Conservation (phyloP, 208 protist species). For the Acanthamoeba triangularis region DNA sequence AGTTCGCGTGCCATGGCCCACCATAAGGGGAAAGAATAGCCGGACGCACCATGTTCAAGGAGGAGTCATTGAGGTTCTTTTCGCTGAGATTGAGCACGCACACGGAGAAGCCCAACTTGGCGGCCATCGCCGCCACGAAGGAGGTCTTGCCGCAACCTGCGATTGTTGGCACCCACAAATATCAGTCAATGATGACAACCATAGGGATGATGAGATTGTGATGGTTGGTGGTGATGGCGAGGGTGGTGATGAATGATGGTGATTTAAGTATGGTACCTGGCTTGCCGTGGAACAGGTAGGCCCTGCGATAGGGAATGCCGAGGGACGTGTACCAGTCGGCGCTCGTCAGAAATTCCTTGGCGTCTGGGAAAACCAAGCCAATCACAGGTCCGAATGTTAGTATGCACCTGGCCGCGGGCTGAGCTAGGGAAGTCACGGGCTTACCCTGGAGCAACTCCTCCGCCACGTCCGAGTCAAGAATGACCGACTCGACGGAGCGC, state of each 20-base stretch:
- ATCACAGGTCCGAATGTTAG: neutral
- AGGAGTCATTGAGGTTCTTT: slow-evolving; percentile 60
- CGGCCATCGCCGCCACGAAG: slow-evolving; percentile 96
- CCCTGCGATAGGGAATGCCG: slow-evolving; percentile 97
- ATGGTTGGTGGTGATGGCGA: neutral
- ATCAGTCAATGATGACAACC: neutral
- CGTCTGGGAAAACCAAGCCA: slow-evolving; percentile 86
- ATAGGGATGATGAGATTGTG: neutral
- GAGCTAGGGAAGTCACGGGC: slow-evolving; percentile 12
- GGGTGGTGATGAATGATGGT: neutral
- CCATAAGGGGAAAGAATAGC: neutral
- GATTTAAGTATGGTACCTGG: slow-evolving; percentile 92
- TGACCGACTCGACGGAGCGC: slow-evolving; percentile 94
- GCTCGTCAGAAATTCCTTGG: slow-evolving; percentile 93
- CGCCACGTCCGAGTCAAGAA: slow-evolving; percentile 91
- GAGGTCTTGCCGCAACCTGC: slow-evolving; percentile 97
- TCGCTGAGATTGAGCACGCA: slow-evolving; percentile 92
- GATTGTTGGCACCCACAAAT: neutral
- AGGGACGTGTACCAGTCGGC: slow-evolving; percentile 95
- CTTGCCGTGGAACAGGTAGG: slow-evolving; percentile 97
- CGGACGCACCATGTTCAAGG: slow-evolving; percentile 38
- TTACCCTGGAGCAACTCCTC: slow-evolving; percentile 86
- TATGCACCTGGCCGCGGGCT: neutral
- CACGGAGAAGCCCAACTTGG: slow-evolving; percentile 95
- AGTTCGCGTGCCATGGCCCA: neutral